Percentiles rank a stretch among this genome's conserved stretches.
Evolutionary conservation across 805 yeast genomes (phyloP).

Genomic region (Metschnikowia koreensis): DNA sequence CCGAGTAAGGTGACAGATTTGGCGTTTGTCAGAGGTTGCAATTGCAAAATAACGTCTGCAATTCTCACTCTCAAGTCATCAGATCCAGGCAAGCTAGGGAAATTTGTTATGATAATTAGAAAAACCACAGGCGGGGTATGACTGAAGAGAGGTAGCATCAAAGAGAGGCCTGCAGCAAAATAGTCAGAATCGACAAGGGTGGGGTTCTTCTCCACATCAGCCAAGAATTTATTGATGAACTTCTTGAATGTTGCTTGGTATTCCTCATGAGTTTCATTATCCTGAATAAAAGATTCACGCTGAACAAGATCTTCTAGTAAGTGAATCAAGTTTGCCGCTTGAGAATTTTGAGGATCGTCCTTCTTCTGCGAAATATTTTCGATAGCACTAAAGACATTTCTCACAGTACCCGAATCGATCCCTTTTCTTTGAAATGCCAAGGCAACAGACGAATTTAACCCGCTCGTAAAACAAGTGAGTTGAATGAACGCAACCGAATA

Average conservation of each 20-base stretch:
- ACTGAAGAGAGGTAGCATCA: conserved; percentile 55
- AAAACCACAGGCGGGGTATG: conserved; percentile 28
- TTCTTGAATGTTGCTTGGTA: background rate
- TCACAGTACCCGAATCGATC: conserved; percentile 9
- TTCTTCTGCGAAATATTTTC: background rate
- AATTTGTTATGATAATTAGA: background rate
- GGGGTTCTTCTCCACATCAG: conserved; percentile 28
- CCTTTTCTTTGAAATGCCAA: conserved; percentile 8
- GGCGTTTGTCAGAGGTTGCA: conserved; percentile 23
- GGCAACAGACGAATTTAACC: background rate
- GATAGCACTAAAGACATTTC: background rate
- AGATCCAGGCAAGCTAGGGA: conserved; percentile 11
- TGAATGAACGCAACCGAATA: conserved; percentile 17
- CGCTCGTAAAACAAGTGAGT: conserved; percentile 16
- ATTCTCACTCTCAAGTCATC: conserved; percentile 27
- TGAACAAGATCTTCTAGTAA: conserved; percentile 9
- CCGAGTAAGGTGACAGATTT: conserved; percentile 37
- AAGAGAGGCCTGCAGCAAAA: conserved; percentile 56
- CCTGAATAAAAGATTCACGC: conserved; percentile 4
- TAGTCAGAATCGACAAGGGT: conserved; percentile 45
- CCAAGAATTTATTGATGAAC: conserved; percentile 18
- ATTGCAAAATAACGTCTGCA: conserved; percentile 42
- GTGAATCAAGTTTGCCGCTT: conserved; percentile 6
- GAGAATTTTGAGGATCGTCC: background rate
- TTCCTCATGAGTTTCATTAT: background rate